A percentile compares a stretch with the other conserved stretches of the same genome.
These are phyloP conservation scores for Penicillium samsonianum DNA, from an alignment of 495 filamentous ascomycete genomes.

Conservation along the genomic window DNA sequence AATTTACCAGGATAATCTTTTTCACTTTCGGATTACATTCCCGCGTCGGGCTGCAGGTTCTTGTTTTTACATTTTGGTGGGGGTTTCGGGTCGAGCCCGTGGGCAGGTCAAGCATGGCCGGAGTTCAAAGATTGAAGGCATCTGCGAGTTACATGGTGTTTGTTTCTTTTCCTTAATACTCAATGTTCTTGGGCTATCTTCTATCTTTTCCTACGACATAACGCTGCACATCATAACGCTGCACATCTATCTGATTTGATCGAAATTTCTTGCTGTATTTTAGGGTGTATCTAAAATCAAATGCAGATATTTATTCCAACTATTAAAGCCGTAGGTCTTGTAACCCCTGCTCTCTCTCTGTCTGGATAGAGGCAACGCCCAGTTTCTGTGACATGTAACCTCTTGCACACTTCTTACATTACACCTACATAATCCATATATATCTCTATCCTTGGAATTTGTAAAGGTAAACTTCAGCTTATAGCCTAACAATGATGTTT, in stretches of 20 bases:
- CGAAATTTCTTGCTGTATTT: slow-evolving; percentile 13
- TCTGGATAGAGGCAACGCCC: too few species aligned
- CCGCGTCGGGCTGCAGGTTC: slow-evolving; percentile 20
- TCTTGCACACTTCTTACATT: too few species aligned
- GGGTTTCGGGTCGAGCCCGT: slow-evolving; percentile 26
- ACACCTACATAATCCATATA: too few species aligned
- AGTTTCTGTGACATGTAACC: too few species aligned
- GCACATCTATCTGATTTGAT: slow-evolving; percentile 5
- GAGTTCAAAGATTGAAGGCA: slow-evolving; percentile 44
- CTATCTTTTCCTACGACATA: slow-evolving; percentile 21
- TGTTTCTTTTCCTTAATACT: slow-evolving; percentile 17
- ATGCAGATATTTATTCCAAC: background rate
- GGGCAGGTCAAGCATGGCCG: slow-evolving; percentile 40
- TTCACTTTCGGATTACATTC: slow-evolving; percentile 11
- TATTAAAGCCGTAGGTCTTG: background rate
- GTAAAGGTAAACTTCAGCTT: too few species aligned
- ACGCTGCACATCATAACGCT: slow-evolving; percentile 24
- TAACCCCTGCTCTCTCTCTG: too few species aligned
- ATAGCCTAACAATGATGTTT: background rate
- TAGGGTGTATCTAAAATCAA: too few species aligned
- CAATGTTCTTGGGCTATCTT: slow-evolving; percentile 14
- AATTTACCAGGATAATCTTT: slow-evolving; percentile 1
- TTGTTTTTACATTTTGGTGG: slow-evolving; percentile 10
- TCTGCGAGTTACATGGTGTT: slow-evolving; percentile 23
- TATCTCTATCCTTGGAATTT: too few species aligned